These are phyloP conservation scores for Diaporthe citriasiana DNA, from an alignment of 2,329 filamentous ascomycete species.

Conservation along the genomic window DNA sequence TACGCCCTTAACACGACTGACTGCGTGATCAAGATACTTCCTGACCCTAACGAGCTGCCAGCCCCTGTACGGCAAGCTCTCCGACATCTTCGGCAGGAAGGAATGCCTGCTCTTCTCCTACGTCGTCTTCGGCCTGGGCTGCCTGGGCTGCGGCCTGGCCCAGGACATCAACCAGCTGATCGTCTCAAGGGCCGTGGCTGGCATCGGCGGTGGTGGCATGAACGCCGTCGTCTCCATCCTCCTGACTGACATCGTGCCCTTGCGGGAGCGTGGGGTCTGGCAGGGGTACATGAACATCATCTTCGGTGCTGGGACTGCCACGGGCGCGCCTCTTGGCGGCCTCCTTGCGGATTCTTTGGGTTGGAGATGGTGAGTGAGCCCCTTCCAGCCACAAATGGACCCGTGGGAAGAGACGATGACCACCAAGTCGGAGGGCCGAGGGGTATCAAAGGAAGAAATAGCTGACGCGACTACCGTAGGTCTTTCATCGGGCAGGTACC, in stretches of 20 bases:
- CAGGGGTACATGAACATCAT: conserved; percentile 82
- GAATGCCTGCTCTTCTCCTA: conserved; percentile 73
- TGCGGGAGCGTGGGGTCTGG: conserved; percentile 79
- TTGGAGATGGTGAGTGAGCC: conserved; percentile 75
- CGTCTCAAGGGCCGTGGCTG: conserved; percentile 59
- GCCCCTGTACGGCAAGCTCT: conserved; percentile 70
- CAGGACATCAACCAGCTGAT: conserved; percentile 61
- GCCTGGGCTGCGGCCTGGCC: conserved; percentile 68
- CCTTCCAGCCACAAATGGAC: neutral
- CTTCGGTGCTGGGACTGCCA: conserved; percentile 76
- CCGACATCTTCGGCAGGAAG: conserved; percentile 76
- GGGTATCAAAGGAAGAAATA: neutral
- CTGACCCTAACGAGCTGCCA: conserved; percentile 82
- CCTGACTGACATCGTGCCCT: conserved; percentile 77
- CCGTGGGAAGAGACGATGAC: no score
- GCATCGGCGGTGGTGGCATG: conserved; percentile 80
- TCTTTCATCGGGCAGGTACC: conserved; percentile 81
- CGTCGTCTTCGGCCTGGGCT: conserved; percentile 51
- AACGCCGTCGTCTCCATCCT: conserved; percentile 78
- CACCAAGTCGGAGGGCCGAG: no score
- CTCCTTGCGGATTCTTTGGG: conserved; percentile 80
- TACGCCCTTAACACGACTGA: neutral
- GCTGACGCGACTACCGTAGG: conserved; percentile 55
- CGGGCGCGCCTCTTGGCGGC: conserved; percentile 79
- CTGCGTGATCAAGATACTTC: conserved; percentile 68